phyloP scores from a whole-genome alignment of 1,284 basidiomycete species.

The Trametes pubescens region DNA sequence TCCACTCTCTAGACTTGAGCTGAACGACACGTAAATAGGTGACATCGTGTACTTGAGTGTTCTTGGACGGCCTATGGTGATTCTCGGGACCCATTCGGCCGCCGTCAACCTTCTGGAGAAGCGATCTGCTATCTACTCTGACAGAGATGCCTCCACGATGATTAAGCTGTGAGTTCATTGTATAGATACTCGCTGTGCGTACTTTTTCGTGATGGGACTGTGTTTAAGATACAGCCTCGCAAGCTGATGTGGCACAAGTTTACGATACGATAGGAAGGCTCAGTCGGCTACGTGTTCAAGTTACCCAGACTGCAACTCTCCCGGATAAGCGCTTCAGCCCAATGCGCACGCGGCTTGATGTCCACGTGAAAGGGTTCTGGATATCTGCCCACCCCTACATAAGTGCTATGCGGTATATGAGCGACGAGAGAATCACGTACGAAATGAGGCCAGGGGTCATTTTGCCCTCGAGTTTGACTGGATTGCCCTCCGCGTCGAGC shows the following conservation, averaged over 20 bases:
- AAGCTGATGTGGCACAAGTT: too few relatives aligned
- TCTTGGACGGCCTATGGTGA: conserved; percentile 34
- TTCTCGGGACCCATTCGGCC: conserved; percentile 35
- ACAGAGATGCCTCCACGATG: conserved; percentile 22
- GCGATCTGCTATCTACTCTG: conserved; percentile 37
- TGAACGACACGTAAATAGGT: not conserved
- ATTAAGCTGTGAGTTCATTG: not conserved
- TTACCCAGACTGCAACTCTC: not conserved
- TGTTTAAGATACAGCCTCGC: conserved; percentile 15
- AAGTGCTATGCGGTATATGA: too few relatives aligned
- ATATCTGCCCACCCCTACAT: not conserved
- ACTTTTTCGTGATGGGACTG: conserved; percentile 14
- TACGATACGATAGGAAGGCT: too few relatives aligned
- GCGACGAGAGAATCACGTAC: conserved; percentile 3
- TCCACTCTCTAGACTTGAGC: not conserved
- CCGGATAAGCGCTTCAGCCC: conserved; percentile 10
- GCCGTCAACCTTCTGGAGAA: conserved; percentile 40
- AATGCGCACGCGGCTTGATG: conserved; percentile 10
- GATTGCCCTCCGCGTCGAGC: conserved; percentile 12
- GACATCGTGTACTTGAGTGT: conserved; percentile 37
- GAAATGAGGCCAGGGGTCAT: conserved; percentile 14
- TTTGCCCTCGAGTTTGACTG: conserved; percentile 2
- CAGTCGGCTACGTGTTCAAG: not conserved
- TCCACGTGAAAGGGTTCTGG: conserved; percentile 12
- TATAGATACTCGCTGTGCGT: not conserved